Evolutionary conservation across 306 rosid species (phyloP), one percentile per base, ranked within the genome.

Genomic region (Quercus dentata): DNA sequence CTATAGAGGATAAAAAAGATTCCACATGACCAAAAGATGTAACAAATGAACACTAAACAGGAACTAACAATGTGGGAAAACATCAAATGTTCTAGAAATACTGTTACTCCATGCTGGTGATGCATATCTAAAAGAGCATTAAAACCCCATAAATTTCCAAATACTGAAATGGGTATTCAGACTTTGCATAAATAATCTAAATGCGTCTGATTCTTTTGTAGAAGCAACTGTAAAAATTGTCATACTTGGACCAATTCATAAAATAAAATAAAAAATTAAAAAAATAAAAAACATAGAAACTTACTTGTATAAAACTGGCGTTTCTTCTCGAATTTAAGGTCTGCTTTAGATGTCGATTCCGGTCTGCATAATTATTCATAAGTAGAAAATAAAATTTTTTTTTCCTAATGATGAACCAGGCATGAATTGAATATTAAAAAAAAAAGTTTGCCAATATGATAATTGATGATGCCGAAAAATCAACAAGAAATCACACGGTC

Each of bases 221-320:
- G 46, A 3, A 41, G 46, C 46, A 41, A 41, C 46, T 41, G 11
- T 41, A 41, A 38, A 38, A 38, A 41, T 41, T 41, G 11, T 41
- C 11, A 41, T 41, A 41, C 11, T 41, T 41, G 11, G 46, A 33
- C 51, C 19, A 20, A 7, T 21, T 7, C 21, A 58, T 8, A 27
- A 27, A 27, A 27, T 27, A 25, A 25, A 25, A 25, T 9, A 11
- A 14, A 71, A 11, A 25, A 25, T 3, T 11, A 14, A 71, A 11
- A 54, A 0, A 13, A 1, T 0, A 5, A 1, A 30, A 4, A 15
- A 30, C 28, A 27, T 27, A 51, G 65, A 74, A 55, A 82, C 85
- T 70, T 81, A 88, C 89, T 81, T 68, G 87, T 41, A 69, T 88
- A 88, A 74, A 88, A 88, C n/a, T 81, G 75, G n/a, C 79, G 72